Evolutionary conservation across 371 early-diverging fungal species (phyloP), one percentile per base, ranked within the genome.

Genomic region (Mortierella sp.): DNA sequence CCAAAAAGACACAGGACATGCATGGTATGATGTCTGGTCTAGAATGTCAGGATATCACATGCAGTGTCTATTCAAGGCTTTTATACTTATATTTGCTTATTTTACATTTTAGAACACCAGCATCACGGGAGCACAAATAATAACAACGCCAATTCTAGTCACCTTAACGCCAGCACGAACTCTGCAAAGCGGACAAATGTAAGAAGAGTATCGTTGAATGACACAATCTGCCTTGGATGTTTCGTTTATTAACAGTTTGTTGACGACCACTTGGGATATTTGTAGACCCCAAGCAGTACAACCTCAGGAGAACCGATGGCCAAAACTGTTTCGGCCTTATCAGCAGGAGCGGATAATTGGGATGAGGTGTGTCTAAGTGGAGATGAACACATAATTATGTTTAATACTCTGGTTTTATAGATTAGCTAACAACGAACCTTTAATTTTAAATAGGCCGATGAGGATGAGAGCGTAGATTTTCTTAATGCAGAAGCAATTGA

Each of bases 311-410:
- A 78, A 37, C 73, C 79, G 3, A 78, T 78, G 79, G 62, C 79
- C 23, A 72, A 72, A 34, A 69, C 79, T 6, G 70, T 78, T 15
- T 72, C 79, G 0, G 40, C 73, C 9, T 49, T 78, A 32, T 78
- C 79, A 3, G 64, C 70, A 19, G 68, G 73, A n/a, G 79, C 68
- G 1, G 72, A 78, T 35, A 78, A 78, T 51, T 78, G 79, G 79
- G 79, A 78, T 31, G 79, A 78, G 55, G 79, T 72, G 66, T 47
- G 68, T 31, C 12, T 13, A 6, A 13, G 1, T 13, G 45, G 45
- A 43, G 13, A 43, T 17, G 5, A 43, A 43, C 54, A 19, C 22
- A 22, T 23, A 49, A 15, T 2, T 31, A 26, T 12, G 12, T 54
- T 5, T 13, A 10, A 10, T 67, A 9, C 47, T 28, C 17, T 43